These are phyloP conservation scores for Oryza glumipatula DNA, from an alignment of 176 grass and related monocot species.

Conservation along the genomic window DNA sequence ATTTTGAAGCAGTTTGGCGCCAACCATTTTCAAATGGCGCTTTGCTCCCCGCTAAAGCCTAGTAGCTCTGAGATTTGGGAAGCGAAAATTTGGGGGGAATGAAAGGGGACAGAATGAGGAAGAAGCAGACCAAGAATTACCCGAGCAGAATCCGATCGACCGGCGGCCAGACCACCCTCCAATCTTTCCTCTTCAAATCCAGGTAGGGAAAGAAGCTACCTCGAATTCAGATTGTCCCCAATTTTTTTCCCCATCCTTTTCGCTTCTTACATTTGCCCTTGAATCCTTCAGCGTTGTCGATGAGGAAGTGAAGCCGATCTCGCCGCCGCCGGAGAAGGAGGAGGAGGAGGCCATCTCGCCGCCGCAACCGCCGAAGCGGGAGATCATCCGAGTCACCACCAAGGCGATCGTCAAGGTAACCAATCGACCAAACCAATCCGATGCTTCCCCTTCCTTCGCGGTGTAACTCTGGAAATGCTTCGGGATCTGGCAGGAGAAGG, in stretches of 20 bases:
- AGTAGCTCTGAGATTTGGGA: background rate
- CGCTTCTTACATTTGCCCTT: background rate
- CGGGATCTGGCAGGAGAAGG: constrained; percentile 55
- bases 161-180: constrained; percentile 62
- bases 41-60: background rate
- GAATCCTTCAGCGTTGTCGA: constrained; percentile 17
- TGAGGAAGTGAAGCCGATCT: constrained; percentile 1
- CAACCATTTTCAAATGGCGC: constrained; percentile 20
- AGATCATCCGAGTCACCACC: constrained; percentile 47
- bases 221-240: background rate
- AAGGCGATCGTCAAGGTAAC: constrained; percentile 39
- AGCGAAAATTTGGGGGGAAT: constrained; percentile 5
- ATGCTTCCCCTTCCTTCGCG: background rate
- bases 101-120: constrained; percentile 26
- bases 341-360: constrained; percentile 10
- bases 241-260: background rate
- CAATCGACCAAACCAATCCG: background rate
- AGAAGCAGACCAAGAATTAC: constrained; percentile 43
- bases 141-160: constrained; percentile 34
- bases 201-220: constrained; percentile 24
- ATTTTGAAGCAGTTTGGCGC: constrained; percentile 42
- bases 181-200: constrained; percentile 63
- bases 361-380: constrained; percentile 39
- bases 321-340: background rate
- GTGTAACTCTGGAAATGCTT: background rate